Evolutionary conservation across 768 basidiomycete species (phyloP).

Genomic region (Amanita brunnescens): DNA sequence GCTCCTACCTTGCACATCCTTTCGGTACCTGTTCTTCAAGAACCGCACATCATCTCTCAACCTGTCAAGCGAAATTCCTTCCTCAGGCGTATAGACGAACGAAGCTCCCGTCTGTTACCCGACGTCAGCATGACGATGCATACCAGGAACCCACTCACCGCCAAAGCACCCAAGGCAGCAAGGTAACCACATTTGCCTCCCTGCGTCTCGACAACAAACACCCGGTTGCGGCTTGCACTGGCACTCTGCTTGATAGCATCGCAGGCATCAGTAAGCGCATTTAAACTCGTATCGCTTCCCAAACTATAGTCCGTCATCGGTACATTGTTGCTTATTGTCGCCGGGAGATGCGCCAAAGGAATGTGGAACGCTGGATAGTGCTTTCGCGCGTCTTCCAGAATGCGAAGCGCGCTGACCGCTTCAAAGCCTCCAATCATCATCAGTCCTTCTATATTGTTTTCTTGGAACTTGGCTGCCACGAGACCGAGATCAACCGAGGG

Average conservation of each 20-base stretch:
- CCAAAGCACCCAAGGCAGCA: slow-evolving; percentile 90
- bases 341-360: slow-evolving; percentile 93
- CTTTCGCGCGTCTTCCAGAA: slow-evolving; percentile 72
- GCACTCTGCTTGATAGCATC: slow-evolving; percentile 99
- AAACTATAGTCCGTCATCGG: slow-evolving; percentile 94
- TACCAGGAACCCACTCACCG: slow-evolving; percentile 45
- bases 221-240: slow-evolving; percentile 88
- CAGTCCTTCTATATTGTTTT: slow-evolving; percentile 68
- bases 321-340: slow-evolving; percentile 97
- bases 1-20: slow-evolving; percentile 82
- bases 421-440: slow-evolving; percentile 96
- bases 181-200: slow-evolving; percentile 96
- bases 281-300: slow-evolving; percentile 95
- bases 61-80: slow-evolving; percentile 75
- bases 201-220: slow-evolving; percentile 97
- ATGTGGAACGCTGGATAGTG: slow-evolving; percentile 90
- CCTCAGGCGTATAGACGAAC: slow-evolving; percentile 90
- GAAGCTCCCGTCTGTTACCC: slow-evolving; percentile 74
- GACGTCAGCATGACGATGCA: neutral
- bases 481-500: slow-evolving; percentile 84
- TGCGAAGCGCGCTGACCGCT: slow-evolving; percentile 72
- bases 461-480: slow-evolving; percentile 87
- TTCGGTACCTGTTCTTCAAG: slow-evolving; percentile 73
- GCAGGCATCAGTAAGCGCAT: slow-evolving; percentile 94
- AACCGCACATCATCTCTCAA: slow-evolving; percentile 81